Conservation (phyloP, 352 stramenopile species). For the Globisporangium ultimum region DNA sequence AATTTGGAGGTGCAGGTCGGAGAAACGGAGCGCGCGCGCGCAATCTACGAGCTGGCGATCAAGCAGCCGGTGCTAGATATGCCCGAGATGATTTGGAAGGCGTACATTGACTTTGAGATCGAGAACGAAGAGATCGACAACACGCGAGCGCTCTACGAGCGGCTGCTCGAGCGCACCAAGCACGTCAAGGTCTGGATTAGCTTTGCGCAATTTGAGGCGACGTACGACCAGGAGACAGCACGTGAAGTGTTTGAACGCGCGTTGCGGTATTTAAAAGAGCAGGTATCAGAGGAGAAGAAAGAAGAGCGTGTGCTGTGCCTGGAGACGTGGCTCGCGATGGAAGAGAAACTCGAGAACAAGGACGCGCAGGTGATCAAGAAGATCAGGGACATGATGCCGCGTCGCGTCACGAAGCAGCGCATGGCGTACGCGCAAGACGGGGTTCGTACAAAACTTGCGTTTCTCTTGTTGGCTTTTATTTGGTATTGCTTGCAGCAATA, state of each 20-base stretch:
- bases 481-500: constrained; percentile 2
- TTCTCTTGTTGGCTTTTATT: constrained; percentile 14
- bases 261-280: constrained; percentile 90
- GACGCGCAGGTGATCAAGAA: constrained; percentile 64
- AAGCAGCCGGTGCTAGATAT: constrained; percentile 95
- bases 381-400: constrained; percentile 92
- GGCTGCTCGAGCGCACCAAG: constrained; percentile 94
- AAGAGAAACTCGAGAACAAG: constrained; percentile 69
- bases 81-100: constrained; percentile 99
- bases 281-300: constrained; percentile 72
- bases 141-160: constrained; percentile 93
- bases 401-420: constrained; percentile 95
- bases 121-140: constrained; percentile 76
- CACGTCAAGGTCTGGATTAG: constrained; percentile 97
- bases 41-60: constrained; percentile 97
- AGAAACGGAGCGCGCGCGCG: constrained; percentile 91
- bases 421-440: constrained; percentile 92
- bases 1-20: constrained; percentile 95
- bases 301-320: constrained; percentile 96
- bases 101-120: constrained; percentile 99
- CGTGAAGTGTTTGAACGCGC: constrained; percentile 91
- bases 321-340: constrained; percentile 94
- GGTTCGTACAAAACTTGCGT: constrained; percentile 33
- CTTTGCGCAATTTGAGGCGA: constrained; percentile 88
- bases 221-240: constrained; percentile 54